phyloP scores from a whole-genome alignment of 768 basidiomycete genomes.

The Sistotremastrum niveocremeum region DNA sequence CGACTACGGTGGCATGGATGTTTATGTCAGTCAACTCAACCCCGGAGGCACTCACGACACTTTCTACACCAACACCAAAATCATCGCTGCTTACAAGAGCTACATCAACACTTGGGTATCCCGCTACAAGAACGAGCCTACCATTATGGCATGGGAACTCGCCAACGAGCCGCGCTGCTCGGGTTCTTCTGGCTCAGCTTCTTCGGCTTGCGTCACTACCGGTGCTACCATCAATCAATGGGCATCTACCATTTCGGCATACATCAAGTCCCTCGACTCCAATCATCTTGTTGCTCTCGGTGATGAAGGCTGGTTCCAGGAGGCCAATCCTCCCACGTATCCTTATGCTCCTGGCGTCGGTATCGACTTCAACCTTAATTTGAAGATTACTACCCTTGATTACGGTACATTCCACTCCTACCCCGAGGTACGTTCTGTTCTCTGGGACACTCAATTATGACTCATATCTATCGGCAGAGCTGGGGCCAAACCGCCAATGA shows the following conservation, averaged over 20 bases:
- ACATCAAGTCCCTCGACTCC: constrained; percentile 14
- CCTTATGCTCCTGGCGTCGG: constrained; percentile 28
- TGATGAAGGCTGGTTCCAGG: constrained; percentile 15
- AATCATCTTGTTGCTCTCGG: constrained; percentile 16
- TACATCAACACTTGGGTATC: constrained; percentile 17
- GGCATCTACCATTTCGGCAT: constrained; percentile 11
- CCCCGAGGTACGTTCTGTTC: constrained; percentile 11
- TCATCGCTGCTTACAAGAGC: constrained; percentile 21
- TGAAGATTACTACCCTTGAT: constrained; percentile 43
- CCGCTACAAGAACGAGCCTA: constrained; percentile 18
- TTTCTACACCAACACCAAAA: constrained; percentile 23
- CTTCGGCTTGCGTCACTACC: constrained; percentile 2
- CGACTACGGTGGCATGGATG: constrained; percentile 25
- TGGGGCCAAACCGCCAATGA: constrained; percentile 38
- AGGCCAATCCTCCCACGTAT: constrained; percentile 9
- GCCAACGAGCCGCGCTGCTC: constrained; percentile 16
- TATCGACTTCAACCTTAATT: constrained; percentile 35
- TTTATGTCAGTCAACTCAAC: constrained; percentile 20
- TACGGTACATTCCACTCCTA: constrained; percentile 49
- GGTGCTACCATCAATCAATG: constrained; percentile 8
- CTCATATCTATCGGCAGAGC: background rate
- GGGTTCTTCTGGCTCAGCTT: constrained; percentile 1
- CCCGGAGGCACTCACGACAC: constrained; percentile 20
- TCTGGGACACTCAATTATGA: no score
- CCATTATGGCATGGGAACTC: constrained; percentile 18